These are phyloP conservation scores for Phytophthora sansomeana DNA, from an alignment of 352 stramenopile species.

Conservation along the genomic window DNA sequence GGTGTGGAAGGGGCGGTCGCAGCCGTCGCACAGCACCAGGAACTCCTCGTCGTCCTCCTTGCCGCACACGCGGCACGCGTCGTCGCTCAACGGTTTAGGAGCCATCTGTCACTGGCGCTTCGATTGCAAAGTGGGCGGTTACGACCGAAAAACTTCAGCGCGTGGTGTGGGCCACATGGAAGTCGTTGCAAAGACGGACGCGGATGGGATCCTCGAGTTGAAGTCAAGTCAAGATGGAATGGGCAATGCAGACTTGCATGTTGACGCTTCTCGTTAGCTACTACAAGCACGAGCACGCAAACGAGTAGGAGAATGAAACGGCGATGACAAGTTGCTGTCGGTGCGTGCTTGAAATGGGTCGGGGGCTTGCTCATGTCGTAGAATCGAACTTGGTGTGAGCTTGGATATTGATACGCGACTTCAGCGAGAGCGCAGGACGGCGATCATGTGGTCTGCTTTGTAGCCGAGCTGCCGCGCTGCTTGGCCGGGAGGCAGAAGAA, in stretches of 20 bases:
- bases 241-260: no score
- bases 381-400: background rate
- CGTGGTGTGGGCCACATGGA: slow-evolving; percentile 29
- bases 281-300: slow-evolving; percentile 14
- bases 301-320: slow-evolving; percentile 7
- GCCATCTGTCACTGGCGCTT: slow-evolving; percentile 26
- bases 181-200: slow-evolving; percentile 12
- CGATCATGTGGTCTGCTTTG: slow-evolving; percentile 74
- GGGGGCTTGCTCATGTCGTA: background rate
- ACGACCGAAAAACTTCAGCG: slow-evolving; percentile 23
- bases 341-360: no score
- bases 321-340: slow-evolving; percentile 11
- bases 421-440: slow-evolving; percentile 60
- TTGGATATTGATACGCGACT: background rate
- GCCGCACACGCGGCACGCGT: slow-evolving; percentile 84
- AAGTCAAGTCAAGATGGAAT: no score
- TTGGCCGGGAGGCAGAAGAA: slow-evolving; percentile 74
- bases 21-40: slow-evolving; percentile 84
- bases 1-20: slow-evolving; percentile 80
- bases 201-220: slow-evolving; percentile 6
- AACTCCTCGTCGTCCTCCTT: slow-evolving; percentile 80
- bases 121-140: slow-evolving; percentile 23
- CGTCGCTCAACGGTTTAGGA: slow-evolving; percentile 54
- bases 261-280: slow-evolving; percentile 16
- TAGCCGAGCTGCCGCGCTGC: slow-evolving; percentile 76